Evolutionary conservation across 2,329 filamentous ascomycete genomes (phyloP), one percentile per base, ranked within the genome.

Genomic region (Colletotrichum zoysiae): DNA sequence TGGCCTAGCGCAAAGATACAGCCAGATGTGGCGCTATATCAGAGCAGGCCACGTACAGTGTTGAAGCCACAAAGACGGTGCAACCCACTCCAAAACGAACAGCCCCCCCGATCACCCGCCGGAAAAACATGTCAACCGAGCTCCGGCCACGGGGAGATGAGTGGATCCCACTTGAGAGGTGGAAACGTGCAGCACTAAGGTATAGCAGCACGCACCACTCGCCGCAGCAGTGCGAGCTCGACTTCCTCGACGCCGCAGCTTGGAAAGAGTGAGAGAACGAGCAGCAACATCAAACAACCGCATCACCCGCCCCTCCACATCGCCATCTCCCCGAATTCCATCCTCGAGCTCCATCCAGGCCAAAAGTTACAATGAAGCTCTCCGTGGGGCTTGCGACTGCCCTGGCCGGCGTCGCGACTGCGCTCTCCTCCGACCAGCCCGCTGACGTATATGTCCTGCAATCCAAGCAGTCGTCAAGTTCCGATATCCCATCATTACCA

Each of bases 371-470:
- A 78, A 85, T 85, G 83, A 84, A 83, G 82, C 81, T 84, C 76
- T 80, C 76, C 71, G 74, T 81, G 73, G 82, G 83, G 77, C 77
- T 84, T 71, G 76, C 80, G 67, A 80, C 80, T 73, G 81, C 80
- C 73, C 76, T 84, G 62, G 79, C 78, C 66, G 79, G 82, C 76
- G 79, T 81, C 75, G 78, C 78, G 68, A 79, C 81, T 67, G 83
- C 84, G 60, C 59, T 71, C 51, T 69, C 65, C 51, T 77, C 79
- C 61, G 78, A 81, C 62, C 80, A 82, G 62, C 77, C 80, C 53
- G 87, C 88, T 65, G 83, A 86, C 74, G 88, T 88, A 74, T 91
- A 87, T 79, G 82, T 90, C 69, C 82, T 90, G 61, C 82, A 76
- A 61, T 75, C 79, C 51, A 80, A 78, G 79, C 77, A 76, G 71